Conservation (phyloP, 2,329 filamentous ascomycete genomes). For the Stemphylium vesicarium region DNA sequence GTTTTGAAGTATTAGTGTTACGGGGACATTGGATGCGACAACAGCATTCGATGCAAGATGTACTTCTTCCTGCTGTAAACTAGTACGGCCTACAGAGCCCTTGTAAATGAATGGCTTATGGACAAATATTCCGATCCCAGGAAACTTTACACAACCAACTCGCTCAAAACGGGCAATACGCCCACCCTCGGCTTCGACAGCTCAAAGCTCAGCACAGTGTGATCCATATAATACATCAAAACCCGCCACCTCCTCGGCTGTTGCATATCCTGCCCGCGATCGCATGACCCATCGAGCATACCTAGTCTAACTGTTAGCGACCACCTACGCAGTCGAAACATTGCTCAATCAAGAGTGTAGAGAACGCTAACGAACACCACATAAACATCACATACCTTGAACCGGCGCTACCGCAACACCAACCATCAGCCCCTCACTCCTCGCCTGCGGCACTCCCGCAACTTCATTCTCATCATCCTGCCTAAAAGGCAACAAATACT, state of each 20-base stretch:
- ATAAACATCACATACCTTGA: constrained; percentile 51
- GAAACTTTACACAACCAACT: constrained; percentile 31
- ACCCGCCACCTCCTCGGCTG: constrained; percentile 64
- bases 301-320: not conserved
- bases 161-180: constrained; percentile 20
- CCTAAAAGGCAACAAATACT: constrained; percentile 60
- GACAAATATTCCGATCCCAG: too few species aligned
- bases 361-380: constrained; percentile 28
- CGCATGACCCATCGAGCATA: constrained; percentile 3
- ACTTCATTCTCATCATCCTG: constrained; percentile 12
- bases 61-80: too few species aligned
- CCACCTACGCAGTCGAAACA: too few species aligned
- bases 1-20: too few species aligned
- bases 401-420: constrained; percentile 73
- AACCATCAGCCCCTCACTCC: constrained; percentile 55
- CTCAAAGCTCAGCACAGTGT: constrained; percentile 74
- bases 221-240: constrained; percentile 74
- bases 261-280: not conserved
- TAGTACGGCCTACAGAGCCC: too few species aligned
- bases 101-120: too few species aligned
- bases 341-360: too few species aligned
- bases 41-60: too few species aligned
- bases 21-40: too few species aligned
- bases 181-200: constrained; percentile 48
- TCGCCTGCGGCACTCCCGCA: not conserved